Conservation (phyloP, 768 basidiomycete species). For the Xanthoconium purpureum region DNA sequence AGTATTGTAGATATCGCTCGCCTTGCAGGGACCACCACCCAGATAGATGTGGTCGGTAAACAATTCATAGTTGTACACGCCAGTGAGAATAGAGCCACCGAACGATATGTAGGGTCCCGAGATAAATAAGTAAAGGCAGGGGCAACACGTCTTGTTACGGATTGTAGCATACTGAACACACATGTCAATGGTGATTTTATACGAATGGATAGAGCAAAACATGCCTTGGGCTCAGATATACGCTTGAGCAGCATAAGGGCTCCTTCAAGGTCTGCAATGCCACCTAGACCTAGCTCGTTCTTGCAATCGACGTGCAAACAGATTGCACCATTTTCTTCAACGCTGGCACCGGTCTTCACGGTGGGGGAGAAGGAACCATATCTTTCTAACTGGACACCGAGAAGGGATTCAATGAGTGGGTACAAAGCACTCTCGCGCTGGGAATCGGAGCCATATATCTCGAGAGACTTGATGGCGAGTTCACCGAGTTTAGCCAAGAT, state of each 20-base stretch:
- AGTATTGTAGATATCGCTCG: background rate
- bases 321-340: background rate
- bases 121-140: background rate
- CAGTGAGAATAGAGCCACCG: background rate
- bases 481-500: background rate
- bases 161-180: background rate
- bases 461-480: background rate
- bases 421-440: background rate
- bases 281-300: background rate
- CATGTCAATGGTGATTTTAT: background rate
- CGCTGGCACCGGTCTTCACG: too few species aligned
- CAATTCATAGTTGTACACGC: background rate
- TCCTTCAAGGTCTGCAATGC: background rate
- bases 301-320: background rate
- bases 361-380: too few species aligned
- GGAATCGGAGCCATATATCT: background rate
- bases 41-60: background rate
- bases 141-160: background rate
- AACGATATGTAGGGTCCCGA: background rate
- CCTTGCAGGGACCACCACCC: background rate
- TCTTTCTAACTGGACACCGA: background rate
- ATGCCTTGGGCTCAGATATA: background rate
- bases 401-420: background rate
- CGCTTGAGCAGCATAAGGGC: background rate
- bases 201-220: background rate